Evolutionary conservation across 148 eudicot genomes (phyloP).

Genomic region (Drosera capensis): DNA sequence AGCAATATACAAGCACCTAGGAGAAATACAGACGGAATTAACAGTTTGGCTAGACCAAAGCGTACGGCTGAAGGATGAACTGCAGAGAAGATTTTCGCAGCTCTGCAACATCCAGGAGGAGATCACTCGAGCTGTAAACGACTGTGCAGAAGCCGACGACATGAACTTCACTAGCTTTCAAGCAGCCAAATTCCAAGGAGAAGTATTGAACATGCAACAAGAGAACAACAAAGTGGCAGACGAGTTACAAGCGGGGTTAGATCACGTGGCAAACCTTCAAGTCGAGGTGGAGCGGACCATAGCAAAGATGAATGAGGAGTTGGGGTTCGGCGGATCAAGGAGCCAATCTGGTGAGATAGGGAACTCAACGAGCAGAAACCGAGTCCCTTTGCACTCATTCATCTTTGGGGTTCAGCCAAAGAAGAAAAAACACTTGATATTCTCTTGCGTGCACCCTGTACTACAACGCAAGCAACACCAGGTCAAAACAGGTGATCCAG

Average conservation of each 20-base stretch:
- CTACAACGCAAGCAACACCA: conserved; percentile 23
- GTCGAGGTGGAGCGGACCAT: conserved; percentile 46
- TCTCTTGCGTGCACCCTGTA: conserved; percentile 40
- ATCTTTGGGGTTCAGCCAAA: conserved; percentile 60
- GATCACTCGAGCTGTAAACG: conserved; percentile 43
- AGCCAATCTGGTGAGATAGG: conserved; percentile 13
- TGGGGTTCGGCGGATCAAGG: conserved; percentile 23
- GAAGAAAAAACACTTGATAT: conserved; percentile 48
- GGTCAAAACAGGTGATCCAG: conserved; percentile 13
- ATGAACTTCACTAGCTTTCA: conserved; percentile 66
- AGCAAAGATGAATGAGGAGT: conserved; percentile 34
- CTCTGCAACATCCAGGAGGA: conserved; percentile 54
- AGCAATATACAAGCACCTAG: conserved; percentile 60
- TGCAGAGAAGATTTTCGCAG: conserved; percentile 37
- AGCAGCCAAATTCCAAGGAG: conserved; percentile 90
- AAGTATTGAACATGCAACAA: conserved; percentile 83
- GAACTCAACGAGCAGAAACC: conserved; percentile 9
- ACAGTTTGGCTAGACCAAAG: conserved; percentile 63
- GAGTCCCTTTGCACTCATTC: conserved; percentile 60
- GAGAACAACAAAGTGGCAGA: conserved; percentile 76
- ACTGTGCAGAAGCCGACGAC: conserved; percentile 50
- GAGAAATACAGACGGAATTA: conserved; percentile 59
- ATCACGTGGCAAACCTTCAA: conserved; percentile 44
- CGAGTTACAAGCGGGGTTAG: conserved; percentile 63
- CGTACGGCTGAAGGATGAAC: conserved; percentile 47